A percentile compares a stretch with the other conserved stretches of the same genome.
These are phyloP conservation scores for Austroboletus novae-zelandiae DNA, from an alignment of 1,284 basidiomycete genomes.

Conservation along the genomic window DNA sequence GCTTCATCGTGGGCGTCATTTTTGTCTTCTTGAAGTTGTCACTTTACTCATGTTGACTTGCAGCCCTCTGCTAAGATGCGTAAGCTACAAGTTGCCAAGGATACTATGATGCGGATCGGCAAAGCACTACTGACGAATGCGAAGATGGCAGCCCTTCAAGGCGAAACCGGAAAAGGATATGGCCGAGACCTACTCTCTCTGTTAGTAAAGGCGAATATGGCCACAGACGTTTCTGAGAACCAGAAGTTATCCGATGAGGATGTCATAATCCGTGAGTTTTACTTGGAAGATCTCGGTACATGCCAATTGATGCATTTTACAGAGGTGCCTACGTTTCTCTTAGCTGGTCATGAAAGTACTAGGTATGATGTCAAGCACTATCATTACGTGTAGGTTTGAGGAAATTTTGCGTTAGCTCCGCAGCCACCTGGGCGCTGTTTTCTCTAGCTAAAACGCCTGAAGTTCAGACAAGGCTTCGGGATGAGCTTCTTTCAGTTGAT, in stretches of 20 bases:
- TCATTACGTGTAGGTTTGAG: neutral
- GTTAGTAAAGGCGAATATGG: constrained; percentile 64
- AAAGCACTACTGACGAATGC: constrained; percentile 43
- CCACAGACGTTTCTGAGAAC: constrained; percentile 51
- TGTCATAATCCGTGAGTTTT: constrained; percentile 65
- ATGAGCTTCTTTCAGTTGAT: constrained; percentile 53
- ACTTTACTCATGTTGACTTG: neutral
- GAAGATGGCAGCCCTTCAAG: constrained; percentile 35
- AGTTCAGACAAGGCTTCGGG: constrained; percentile 64
- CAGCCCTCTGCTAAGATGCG: neutral
- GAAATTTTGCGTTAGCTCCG: constrained; percentile 35
- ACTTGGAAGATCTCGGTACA: neutral
- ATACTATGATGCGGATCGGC: constrained; percentile 38
- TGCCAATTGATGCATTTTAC: neutral
- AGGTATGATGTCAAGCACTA: constrained; percentile 37
- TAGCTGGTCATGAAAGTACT: constrained; percentile 79
- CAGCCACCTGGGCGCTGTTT: constrained; percentile 61
- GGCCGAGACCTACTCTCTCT: constrained; percentile 52
- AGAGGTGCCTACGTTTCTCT: constrained; percentile 41
- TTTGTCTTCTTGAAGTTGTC: neutral
- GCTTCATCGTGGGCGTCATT: neutral
- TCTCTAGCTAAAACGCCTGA: constrained; percentile 54
- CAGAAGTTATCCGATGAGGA: constrained; percentile 73
- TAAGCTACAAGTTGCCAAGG: constrained; percentile 11
- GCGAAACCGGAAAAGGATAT: constrained; percentile 14